Evolutionary conservation across 2,329 filamentous ascomycete genomes (phyloP).

Genomic region (Stachybotrys chartarum): DNA sequence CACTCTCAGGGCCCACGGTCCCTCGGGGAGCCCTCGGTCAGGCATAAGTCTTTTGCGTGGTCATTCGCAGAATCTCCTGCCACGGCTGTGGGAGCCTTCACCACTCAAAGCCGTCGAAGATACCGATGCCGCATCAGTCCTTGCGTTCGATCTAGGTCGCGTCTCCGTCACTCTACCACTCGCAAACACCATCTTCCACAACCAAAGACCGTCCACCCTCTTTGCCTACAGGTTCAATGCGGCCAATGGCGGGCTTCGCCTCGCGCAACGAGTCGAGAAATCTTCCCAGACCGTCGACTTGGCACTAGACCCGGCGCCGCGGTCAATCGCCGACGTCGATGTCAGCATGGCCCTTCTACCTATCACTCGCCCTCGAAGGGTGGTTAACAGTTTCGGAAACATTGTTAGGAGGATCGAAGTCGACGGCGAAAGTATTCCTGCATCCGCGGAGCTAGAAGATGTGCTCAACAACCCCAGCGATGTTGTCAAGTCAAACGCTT

Average conservation of each 20-base stretch:
- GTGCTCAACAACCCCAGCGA: not conserved
- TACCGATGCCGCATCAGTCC: conserved; percentile 27
- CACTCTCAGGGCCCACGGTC: conserved; percentile 33
- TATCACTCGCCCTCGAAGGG: conserved; percentile 53
- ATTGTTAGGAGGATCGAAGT: conserved; percentile 61
- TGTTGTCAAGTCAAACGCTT: not conserved
- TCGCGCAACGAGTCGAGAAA: conserved; percentile 24
- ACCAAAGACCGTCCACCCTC: conserved; percentile 55
- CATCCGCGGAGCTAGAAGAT: conserved; percentile 64
- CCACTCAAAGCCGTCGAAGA: conserved; percentile 18
- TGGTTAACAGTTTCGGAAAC: conserved; percentile 67
- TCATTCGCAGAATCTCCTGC: conserved; percentile 30
- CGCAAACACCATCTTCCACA: conserved; percentile 73
- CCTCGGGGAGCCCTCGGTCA: conserved; percentile 20
- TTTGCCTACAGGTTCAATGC: conserved; percentile 27
- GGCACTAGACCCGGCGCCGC: conserved; percentile 10
- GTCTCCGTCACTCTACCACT: conserved; percentile 52
- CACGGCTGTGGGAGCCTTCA: conserved; percentile 33
- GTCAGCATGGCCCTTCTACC: conserved; percentile 47
- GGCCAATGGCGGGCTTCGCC: conserved; percentile 7
- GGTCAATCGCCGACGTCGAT: conserved; percentile 14
- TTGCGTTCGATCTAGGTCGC: conserved; percentile 32
- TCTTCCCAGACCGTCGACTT: conserved; percentile 29
- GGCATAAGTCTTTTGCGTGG: conserved; percentile 49
- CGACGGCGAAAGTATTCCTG: conserved; percentile 42